A percentile compares a stretch with the other conserved stretches of the same genome.
phyloP scores from a whole-genome alignment of 1,139 yeast species.

The Saccharomyces hybrid region DNA sequence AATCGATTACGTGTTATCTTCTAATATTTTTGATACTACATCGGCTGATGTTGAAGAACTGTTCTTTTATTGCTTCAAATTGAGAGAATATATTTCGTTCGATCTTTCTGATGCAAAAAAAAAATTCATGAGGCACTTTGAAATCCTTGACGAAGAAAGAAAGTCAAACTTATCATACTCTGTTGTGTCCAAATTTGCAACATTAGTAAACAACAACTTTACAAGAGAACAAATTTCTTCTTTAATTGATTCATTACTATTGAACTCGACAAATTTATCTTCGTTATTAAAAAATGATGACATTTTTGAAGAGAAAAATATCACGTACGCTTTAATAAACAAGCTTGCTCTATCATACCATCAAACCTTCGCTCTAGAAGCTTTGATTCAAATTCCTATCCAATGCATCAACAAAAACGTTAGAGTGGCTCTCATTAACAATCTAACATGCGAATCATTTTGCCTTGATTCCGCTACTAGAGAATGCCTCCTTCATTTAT shows the following conservation, averaged over 20 bases:
- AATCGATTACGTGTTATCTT: background rate
- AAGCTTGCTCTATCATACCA: conserved; percentile 11
- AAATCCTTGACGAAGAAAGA: conserved; percentile 3
- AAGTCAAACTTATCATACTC: conserved; percentile 18
- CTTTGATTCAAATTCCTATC: conserved; percentile 37
- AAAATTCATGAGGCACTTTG: conserved; percentile 31
- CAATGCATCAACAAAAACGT: conserved; percentile 41
- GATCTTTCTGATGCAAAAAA: conserved; percentile 21
- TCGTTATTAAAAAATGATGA: conserved; percentile 22
- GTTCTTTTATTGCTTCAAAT: conserved; percentile 40
- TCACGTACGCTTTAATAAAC: conserved; percentile 29
- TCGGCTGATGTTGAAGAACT: conserved; percentile 20
- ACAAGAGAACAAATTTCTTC: conserved; percentile 14
- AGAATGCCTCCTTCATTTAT: conserved; percentile 32
- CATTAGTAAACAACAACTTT: conserved; percentile 39
- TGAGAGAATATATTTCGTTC: conserved; percentile 39
- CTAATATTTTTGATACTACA: background rate
- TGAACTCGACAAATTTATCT: conserved; percentile 15
- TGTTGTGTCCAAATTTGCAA: conserved; percentile 49
- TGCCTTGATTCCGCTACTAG: conserved; percentile 2
- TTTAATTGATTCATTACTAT: conserved; percentile 12
- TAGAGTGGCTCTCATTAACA: conserved; percentile 35
- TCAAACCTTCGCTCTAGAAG: conserved; percentile 2
- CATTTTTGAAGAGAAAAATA: conserved; percentile 39
- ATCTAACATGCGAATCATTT: conserved; percentile 8